Evolutionary conservation across 345 rosid genomes (phyloP).

Genomic region (Anacardium occidentale): DNA sequence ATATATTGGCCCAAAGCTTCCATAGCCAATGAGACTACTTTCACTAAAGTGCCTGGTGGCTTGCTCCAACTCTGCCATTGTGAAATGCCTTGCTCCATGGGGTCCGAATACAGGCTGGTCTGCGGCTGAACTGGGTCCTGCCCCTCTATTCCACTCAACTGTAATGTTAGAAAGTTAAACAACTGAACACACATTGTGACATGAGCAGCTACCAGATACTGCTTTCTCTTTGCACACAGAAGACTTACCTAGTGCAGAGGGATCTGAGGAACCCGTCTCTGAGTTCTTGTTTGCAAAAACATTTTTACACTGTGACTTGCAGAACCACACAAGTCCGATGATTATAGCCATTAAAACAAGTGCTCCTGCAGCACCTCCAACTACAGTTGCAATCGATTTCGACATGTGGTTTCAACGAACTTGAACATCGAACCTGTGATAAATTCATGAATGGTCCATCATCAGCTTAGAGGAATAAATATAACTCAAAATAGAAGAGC

Average conservation of each 20-base stretch:
- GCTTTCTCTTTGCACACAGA: conserved; percentile 4
- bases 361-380: conserved; percentile 46
- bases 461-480: conserved; percentile 6
- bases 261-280: conserved; percentile 61
- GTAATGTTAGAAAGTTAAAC: conserved; percentile 14
- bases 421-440: conserved; percentile 41
- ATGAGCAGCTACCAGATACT: neutral
- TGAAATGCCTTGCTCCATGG: conserved; percentile 41
- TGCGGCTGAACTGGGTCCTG: conserved; percentile 33
- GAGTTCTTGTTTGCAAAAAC: conserved; percentile 37
- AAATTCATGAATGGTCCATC: conserved; percentile 3
- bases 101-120: conserved; percentile 27
- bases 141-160: conserved; percentile 46
- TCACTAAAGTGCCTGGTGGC: conserved; percentile 57
- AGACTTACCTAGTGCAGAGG: conserved; percentile 46
- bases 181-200: neutral
- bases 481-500: neutral
- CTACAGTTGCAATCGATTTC: conserved; percentile 32
- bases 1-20: conserved; percentile 54
- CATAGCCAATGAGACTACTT: conserved; percentile 46
- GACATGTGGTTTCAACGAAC: conserved; percentile 34
- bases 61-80: conserved; percentile 52
- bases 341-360: conserved; percentile 32
- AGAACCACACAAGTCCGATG: conserved; percentile 39
- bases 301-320: conserved; percentile 36